phyloP scores from a whole-genome alignment of 2,329 filamentous ascomycete genomes.

The Nothophaeocryptopus gaeumannii region DNA sequence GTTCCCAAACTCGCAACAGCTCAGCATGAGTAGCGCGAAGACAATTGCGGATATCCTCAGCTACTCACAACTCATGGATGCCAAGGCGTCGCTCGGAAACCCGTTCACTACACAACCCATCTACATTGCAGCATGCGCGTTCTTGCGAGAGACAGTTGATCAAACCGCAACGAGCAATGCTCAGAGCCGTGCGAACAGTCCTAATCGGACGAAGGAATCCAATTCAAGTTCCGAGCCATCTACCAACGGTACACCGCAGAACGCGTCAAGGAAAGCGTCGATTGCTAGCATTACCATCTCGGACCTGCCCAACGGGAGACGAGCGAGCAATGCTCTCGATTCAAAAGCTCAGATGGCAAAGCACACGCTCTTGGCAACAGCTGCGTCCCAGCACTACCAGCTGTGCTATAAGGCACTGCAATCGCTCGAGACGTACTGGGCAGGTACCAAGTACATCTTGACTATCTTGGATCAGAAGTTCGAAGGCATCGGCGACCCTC shows the following conservation, averaged over 20 bases:
- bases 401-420: slow-evolving; percentile 80
- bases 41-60: slow-evolving; percentile 86
- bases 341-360: slow-evolving; percentile 51
- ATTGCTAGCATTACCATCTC: slow-evolving; percentile 11
- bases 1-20: slow-evolving; percentile 73
- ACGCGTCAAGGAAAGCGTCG: slow-evolving; percentile 12
- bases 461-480: slow-evolving; percentile 84
- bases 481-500: slow-evolving; percentile 77
- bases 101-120: slow-evolving; percentile 86
- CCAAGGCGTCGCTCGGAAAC: slow-evolving; percentile 81
- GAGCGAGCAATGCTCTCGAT: slow-evolving; percentile 15
- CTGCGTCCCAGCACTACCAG: slow-evolving; percentile 83
- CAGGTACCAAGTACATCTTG: slow-evolving; percentile 80
- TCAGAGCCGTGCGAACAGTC: slow-evolving; percentile 52
- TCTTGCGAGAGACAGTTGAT: slow-evolving; percentile 76
- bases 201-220: slow-evolving; percentile 29
- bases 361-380: slow-evolving; percentile 74
- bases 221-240: slow-evolving; percentile 11
- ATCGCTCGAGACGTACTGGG: slow-evolving; percentile 80
- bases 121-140: slow-evolving; percentile 86
- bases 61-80: slow-evolving; percentile 81
- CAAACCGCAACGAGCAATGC: slow-evolving; percentile 61
- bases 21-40: slow-evolving; percentile 85
- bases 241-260: slow-evolving; percentile 12
- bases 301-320: slow-evolving; percentile 12